Base-by-base conservation (phyloP, 1,284 basidiomycete species). In the Paramarasmius palmivorus region DNA sequence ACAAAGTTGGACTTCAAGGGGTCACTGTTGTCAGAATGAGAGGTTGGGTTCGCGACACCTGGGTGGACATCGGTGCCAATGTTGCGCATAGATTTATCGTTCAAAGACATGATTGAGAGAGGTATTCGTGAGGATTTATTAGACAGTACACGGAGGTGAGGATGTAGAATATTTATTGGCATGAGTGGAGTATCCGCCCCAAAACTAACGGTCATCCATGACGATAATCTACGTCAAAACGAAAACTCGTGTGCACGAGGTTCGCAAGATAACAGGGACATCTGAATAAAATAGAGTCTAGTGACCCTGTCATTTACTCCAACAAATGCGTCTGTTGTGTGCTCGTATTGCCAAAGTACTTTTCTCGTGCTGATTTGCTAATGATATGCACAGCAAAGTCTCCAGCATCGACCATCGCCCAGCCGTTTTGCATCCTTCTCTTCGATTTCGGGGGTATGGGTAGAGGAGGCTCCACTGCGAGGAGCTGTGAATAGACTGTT, bases 361-460 rank as follows among this genome's bases (percentile, higher is more conserved):
- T 84, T 61, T 84, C 77, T 55, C 79, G 72, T 23, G 83, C 82
- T 32, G 79, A 75, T 55, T 70, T 77, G 68, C 85, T 86, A 55
- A 91, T 60, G 45, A 92, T 73, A 64, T 92, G 89, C 9, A 92
- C 82, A 2, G 83, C 90, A 73, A 90, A 89, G 39, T 82, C 76
- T 34, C 89, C 89, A 8, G 80, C 88, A 65, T 92, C 90, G 47
- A 92, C 73, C 83, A 92, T 83, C 2, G 84, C 85, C 89, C 90
- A 92, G n/a, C 86, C 87, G 53, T 84, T 82, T 57, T 80, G 76
- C 48, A 75, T 73, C 20, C 78, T 72, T 34, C 77, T 76, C 61
- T 83, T 84, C 22, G 78, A 72, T 57, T 88, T 88, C 12, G 78
- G 78, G 2, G 85, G 82, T 14, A 91, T 70, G 15, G 73, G 64